Evolutionary conservation across 805 yeast species (phyloP), one percentile per base, ranked within the genome.

Genomic region (Candida qinlingensis): DNA sequence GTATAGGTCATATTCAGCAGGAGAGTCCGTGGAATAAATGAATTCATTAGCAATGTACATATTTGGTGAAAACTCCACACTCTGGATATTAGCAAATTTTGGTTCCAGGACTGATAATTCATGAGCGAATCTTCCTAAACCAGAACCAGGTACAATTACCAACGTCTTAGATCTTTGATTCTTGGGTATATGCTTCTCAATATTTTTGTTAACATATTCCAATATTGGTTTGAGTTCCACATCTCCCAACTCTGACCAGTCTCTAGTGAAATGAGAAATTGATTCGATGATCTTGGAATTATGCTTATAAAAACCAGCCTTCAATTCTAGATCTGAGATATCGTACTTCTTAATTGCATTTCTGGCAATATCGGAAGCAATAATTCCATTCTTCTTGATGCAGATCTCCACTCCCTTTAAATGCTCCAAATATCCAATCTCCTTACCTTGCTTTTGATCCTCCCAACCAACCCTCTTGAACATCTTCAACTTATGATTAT

Each of bases 131-230:
- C 89, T 70, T 0, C 96, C 96, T 28, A 86, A 70, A 0, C 98
- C 98, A 2, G 94, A 79, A 0, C 98, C 98, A 0, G 98, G 97
- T 1, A 87, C 77, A 4, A 91, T 66, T 0, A 88, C 73, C 10
- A 78, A 65, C 0, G 87, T 77, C 6, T 68, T 66, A 0, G 49
- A 13, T 37, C 66, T 58, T 31, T 67, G 64, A 7, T 53, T 49
- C n/a, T 56, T 46, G 7, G 53, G 44, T 6, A 68, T 63, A 38
- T 65, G 54, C 4, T 54, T 44, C 4, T 64, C 58, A 25, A 85
- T 61, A 40, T 79, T 79, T 0, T 54, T 42, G 2, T 61, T 56
- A 12, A 88, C 71, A 53, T 81, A 89, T 1, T 69, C 60, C 31
- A 79, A 54, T 41, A 88, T 63, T 0, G 86, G 86, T 5, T 59